Conservation (phyloP, 345 rosid genomes). For the Pugionium cornutum region DNA sequence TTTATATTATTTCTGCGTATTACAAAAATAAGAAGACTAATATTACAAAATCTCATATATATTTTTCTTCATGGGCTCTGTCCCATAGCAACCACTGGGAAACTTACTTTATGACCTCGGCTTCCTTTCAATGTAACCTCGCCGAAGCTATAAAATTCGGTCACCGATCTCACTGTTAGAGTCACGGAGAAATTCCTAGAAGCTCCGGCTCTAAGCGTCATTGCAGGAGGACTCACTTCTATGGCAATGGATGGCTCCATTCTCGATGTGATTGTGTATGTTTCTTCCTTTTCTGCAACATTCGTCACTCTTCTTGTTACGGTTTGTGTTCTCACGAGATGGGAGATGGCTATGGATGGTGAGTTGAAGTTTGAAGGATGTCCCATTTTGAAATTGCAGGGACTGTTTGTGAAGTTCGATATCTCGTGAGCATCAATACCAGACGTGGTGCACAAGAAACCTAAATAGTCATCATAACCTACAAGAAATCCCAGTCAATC, state of each 20-base stretch:
- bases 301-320: slow-evolving; percentile 80
- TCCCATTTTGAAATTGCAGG: slow-evolving; percentile 76
- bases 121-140: slow-evolving; percentile 84
- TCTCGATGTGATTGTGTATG: slow-evolving; percentile 69
- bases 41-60: background rate
- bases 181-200: slow-evolving; percentile 64
- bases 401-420: slow-evolving; percentile 65
- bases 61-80: slow-evolving; percentile 50
- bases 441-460: slow-evolving; percentile 94
- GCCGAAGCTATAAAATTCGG: slow-evolving; percentile 80
- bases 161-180: slow-evolving; percentile 66
- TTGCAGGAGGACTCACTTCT: slow-evolving; percentile 79
- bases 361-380: slow-evolving; percentile 86
- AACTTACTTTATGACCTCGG: slow-evolving; percentile 83
- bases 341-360: slow-evolving; percentile 86
- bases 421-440: slow-evolving; percentile 80
- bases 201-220: slow-evolving; percentile 73
- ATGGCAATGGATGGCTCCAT: slow-evolving; percentile 88
- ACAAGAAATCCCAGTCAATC: slow-evolving; percentile 7
- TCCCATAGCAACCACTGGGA: slow-evolving; percentile 89
- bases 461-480: slow-evolving; percentile 90
- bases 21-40: no score
- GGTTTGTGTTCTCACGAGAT: slow-evolving; percentile 65
- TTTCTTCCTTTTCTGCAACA: slow-evolving; percentile 72
- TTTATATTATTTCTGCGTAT: no score